phyloP scores from a whole-genome alignment of 2,329 filamentous ascomycete species.

The Alternaria brassicicola region DNA sequence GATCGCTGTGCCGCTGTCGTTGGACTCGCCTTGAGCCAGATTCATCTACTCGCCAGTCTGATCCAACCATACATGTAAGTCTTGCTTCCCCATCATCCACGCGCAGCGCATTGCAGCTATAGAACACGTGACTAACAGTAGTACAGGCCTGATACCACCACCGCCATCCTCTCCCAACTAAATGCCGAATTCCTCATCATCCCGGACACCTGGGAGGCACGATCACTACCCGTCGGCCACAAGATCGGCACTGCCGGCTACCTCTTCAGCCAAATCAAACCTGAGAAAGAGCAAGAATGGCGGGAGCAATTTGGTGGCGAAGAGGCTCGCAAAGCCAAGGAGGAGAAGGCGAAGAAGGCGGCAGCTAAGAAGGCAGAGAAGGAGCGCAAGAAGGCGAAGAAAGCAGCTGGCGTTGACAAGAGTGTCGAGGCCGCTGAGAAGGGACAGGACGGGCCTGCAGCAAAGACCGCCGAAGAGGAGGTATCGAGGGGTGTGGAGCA shows the following conservation, averaged over 20 bases:
- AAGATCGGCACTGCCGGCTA: slow-evolving; percentile 80
- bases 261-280: slow-evolving; percentile 82
- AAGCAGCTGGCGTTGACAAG: slow-evolving; percentile 69
- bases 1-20: slow-evolving; percentile 67
- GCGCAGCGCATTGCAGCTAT: background rate
- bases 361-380: slow-evolving; percentile 68
- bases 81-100: background rate
- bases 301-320: slow-evolving; percentile 73
- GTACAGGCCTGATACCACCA: slow-evolving; percentile 52
- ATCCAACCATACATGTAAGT: slow-evolving; percentile 77
- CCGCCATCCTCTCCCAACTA: slow-evolving; percentile 78
- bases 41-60: slow-evolving; percentile 79
- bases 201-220: slow-evolving; percentile 55
- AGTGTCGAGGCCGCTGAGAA: slow-evolving; percentile 81
- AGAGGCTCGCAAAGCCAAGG: slow-evolving; percentile 70
- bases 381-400: slow-evolving; percentile 64
- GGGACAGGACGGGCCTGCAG: slow-evolving; percentile 58
- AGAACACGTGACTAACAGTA: slow-evolving; percentile 10
- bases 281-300: slow-evolving; percentile 84
- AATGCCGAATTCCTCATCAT: slow-evolving; percentile 63
- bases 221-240: slow-evolving; percentile 66
- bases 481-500: slow-evolving; percentile 54
- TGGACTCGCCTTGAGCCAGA: slow-evolving; percentile 80
- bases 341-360: slow-evolving; percentile 68
- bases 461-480: slow-evolving; percentile 52